Conservation (phyloP, 441 rosid genomes). For the Biscutella laevigata region DNA sequence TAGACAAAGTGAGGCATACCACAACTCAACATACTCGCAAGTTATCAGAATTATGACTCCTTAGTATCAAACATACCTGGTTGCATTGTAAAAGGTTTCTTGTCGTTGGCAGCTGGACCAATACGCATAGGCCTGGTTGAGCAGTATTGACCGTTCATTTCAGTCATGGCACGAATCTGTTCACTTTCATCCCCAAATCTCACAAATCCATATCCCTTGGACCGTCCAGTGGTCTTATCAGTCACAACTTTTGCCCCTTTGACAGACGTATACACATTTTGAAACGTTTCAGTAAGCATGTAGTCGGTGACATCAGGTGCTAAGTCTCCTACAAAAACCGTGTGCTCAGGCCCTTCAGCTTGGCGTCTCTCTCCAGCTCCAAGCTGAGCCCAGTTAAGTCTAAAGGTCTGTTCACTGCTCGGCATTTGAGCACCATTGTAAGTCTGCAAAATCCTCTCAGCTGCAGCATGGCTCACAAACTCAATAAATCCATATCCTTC, state of each 20-base stretch:
- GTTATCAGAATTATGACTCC: background rate
- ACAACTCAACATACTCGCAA: background rate
- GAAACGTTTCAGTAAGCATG: constrained; percentile 65
- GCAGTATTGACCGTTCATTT: constrained; percentile 83
- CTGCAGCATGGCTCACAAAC: constrained; percentile 52
- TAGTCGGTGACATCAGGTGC: constrained; percentile 84
- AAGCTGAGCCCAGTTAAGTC: constrained; percentile 88
- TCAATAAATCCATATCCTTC: constrained; percentile 94
- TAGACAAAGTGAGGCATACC: background rate
- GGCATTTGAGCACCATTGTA: constrained; percentile 79
- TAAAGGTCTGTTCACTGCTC: constrained; percentile 52
- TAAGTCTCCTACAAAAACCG: constrained; percentile 84
- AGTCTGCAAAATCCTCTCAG: constrained; percentile 70
- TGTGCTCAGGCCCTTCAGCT: constrained; percentile 73
- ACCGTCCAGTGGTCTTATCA: constrained; percentile 81
- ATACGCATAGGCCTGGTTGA: constrained; percentile 84
- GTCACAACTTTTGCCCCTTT: constrained; percentile 89
- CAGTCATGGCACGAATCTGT: constrained; percentile 74
- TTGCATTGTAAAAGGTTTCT: constrained; percentile 51
- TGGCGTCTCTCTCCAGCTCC: constrained; percentile 79
- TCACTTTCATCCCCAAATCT: constrained; percentile 78
- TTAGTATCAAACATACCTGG: constrained; percentile 41
- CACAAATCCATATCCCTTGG: constrained; percentile 95
- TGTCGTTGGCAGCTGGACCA: constrained; percentile 89
- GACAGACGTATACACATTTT: constrained; percentile 49